Evolutionary conservation across 805 yeast species (phyloP).

Genomic region (Cyberlindnera xishuangbannaensis): DNA sequence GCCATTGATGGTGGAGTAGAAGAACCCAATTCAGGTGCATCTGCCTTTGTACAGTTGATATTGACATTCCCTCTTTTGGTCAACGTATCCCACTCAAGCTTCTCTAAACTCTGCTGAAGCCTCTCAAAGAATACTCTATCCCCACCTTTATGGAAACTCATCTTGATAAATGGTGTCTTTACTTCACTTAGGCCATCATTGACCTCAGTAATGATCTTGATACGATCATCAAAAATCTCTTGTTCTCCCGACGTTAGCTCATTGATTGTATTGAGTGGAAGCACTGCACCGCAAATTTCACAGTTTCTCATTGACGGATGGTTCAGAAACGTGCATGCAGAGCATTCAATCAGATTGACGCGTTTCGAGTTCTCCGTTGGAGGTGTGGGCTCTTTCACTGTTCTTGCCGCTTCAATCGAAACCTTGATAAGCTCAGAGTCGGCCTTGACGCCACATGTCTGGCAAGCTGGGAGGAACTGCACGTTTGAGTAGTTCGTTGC

Average conservation of each 20-base stretch:
- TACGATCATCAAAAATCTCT: constrained; percentile 29
- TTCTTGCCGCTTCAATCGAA: constrained; percentile 21
- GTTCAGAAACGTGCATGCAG: constrained; percentile 72
- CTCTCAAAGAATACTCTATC: constrained; percentile 47
- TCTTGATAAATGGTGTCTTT: constrained; percentile 38
- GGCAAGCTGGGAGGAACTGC: constrained; percentile 40
- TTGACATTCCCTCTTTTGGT: constrained; percentile 30
- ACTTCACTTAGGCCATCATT: constrained; percentile 24
- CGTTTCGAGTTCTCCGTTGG: too few relatives aligned
- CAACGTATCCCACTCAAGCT: constrained; percentile 42
- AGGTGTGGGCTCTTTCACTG: not conserved
- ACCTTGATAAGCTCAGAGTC: constrained; percentile 30
- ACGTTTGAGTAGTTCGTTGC: constrained; percentile 24
- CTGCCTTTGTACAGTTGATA: constrained; percentile 7
- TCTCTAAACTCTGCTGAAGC: constrained; percentile 39
- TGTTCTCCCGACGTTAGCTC: constrained; percentile 13
- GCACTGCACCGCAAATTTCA: constrained; percentile 77
- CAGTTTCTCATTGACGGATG: constrained; percentile 74
- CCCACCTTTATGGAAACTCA: constrained; percentile 76
- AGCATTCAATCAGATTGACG: constrained; percentile 30
- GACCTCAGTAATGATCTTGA: constrained; percentile 26
- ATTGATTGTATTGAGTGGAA: constrained; percentile 29
- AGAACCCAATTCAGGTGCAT: constrained; percentile 14
- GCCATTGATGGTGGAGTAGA: constrained; percentile 27
- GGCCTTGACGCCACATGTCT: constrained; percentile 57